Percentiles rank a stretch among this genome's conserved stretches.
Conservation (phyloP, 1,284 basidiomycete species). For the Heliocybe sulcata region DNA sequence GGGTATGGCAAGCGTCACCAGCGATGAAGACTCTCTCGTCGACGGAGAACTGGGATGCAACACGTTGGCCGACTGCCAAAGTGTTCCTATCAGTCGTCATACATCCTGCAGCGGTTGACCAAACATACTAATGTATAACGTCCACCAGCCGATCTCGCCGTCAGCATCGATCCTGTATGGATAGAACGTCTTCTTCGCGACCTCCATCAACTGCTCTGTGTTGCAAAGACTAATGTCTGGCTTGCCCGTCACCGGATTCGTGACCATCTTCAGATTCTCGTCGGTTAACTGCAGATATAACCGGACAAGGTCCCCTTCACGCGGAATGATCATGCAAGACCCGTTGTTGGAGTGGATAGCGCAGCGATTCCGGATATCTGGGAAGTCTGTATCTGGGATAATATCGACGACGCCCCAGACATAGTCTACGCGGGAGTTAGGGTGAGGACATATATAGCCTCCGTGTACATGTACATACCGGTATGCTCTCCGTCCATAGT, state of each 20-base stretch:
- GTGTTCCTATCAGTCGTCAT: too few relatives aligned
- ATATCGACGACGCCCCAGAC: slow-evolving; percentile 79
- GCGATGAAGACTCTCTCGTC: slow-evolving; percentile 75
- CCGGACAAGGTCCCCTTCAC: slow-evolving; percentile 65
- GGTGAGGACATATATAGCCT: too few relatives aligned
- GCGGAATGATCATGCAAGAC: slow-evolving; percentile 67
- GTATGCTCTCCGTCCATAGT: slow-evolving; percentile 76
- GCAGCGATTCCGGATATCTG: slow-evolving; percentile 69
- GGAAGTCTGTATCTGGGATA: slow-evolving; percentile 67
- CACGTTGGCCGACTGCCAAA: slow-evolving; percentile 67
- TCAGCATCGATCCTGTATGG: slow-evolving; percentile 62
- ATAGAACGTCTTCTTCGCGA: slow-evolving; percentile 55
- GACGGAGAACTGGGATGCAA: slow-evolving; percentile 61
- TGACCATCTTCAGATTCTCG: slow-evolving; percentile 25
- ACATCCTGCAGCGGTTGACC: too few relatives aligned
- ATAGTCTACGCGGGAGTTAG: slow-evolving; percentile 33
- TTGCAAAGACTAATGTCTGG: slow-evolving; percentile 56
- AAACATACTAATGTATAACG: slow-evolving; percentile 54
- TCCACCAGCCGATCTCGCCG: slow-evolving; percentile 72
- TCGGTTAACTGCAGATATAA: slow-evolving; percentile 70
- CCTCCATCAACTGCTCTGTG: slow-evolving; percentile 56
- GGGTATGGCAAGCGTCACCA: slow-evolving; percentile 80
- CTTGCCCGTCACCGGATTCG: slow-evolving; percentile 43
- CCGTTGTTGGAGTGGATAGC: slow-evolving; percentile 53
- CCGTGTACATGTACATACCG: slow-evolving; percentile 25